Evolutionary conservation across 2,329 filamentous ascomycete species (phyloP).

Genomic region (Apiospora kogelbergensis): DNA sequence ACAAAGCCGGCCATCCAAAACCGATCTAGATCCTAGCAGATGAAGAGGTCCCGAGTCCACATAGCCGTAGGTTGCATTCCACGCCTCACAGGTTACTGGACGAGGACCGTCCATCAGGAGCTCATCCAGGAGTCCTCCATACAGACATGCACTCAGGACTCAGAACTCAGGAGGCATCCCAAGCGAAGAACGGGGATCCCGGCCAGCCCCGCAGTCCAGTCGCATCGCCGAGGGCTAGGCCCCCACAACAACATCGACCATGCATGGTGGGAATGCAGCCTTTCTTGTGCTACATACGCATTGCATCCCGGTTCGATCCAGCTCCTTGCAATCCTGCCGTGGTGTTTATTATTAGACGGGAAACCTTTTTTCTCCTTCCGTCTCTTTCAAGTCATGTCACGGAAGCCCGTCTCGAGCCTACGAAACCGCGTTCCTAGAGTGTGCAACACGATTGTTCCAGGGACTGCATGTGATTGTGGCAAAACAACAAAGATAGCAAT

Average conservation of each 20-base stretch:
- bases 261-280: not conserved
- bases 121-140: not conserved
- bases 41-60: not conserved
- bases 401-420: not conserved
- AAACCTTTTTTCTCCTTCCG: not conserved
- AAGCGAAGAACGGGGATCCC: not conserved
- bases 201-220: slow-evolving; percentile 1
- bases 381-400: not conserved
- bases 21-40: not conserved
- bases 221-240: slow-evolving; percentile 1
- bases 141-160: not conserved
- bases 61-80: not conserved
- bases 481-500: not conserved
- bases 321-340: not conserved
- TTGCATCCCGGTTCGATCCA: not conserved
- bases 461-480: not conserved
- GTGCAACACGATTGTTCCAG: not conserved
- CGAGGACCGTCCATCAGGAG: not conserved
- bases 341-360: not conserved
- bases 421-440: not conserved
- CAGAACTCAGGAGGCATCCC: not conserved
- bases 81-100: not conserved
- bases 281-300: not conserved
- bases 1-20: not conserved
- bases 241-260: not conserved